Base-by-base conservation (phyloP, 805 yeast genomes). In the Kazachstania psychrophila region DNA sequence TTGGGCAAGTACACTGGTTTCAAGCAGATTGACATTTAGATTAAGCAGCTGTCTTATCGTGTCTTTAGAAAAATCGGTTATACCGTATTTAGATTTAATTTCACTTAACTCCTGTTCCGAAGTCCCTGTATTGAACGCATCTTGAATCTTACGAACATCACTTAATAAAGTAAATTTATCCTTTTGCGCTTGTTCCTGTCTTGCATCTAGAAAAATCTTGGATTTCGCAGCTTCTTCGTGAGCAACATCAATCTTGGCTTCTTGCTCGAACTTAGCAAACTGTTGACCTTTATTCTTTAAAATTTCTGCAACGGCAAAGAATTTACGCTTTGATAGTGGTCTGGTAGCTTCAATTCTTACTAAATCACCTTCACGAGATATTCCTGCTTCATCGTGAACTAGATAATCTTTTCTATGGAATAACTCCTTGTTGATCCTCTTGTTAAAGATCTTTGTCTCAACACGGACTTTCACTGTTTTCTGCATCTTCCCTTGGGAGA, bases 401-500 rank as follows among this genome's bases (percentile, higher is more conserved):
- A 89, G 64, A 59, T 75, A 87, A 53, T 85, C 94, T 52, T 81
- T 83, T 65, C 87, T 75, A 52, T 73, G 77, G 51, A 82, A 65
- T 47, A 84, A 69, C 47, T 84, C 85, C 62, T 82, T 83, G 57
- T 82, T 81, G 44, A 84, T 72, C 42, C 69, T 64, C 40, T 72
- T 72, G 60, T 86, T 81, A 66, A 78, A 85, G 29, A 74, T 73
- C 52, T 77, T 78, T 31, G 77, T 77, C 56, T 82, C 80, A 23
- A 89, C 88, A 42, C 95, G 74, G 42, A 89, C 96, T 65, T 87
- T 88, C 45, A 89, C 87, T 40, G 97, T 89, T 66, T 89, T 92
- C 62, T 73, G 72, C 96, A 88, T 92, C 60, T 86, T 86, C 29
- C 97, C 97, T 56, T 88, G 96, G 34, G 96, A 86, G 23, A 87